Conservation (phyloP, 805 yeast genomes). For the Candida railenensis region DNA sequence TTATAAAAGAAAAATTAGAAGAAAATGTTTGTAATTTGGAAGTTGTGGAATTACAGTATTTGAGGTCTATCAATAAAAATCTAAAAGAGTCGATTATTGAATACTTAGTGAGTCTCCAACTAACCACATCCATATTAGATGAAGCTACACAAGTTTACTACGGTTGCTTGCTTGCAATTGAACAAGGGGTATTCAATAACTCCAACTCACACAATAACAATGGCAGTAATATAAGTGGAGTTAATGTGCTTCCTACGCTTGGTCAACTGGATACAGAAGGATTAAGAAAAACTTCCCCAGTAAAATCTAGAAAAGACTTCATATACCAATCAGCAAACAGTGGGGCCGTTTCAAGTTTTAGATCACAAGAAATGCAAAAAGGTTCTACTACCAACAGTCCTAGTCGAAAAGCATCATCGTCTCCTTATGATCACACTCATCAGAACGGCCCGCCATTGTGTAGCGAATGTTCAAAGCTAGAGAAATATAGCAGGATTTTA, state of each 20-base stretch:
- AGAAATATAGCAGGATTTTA: constrained; percentile 7
- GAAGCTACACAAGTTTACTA: constrained; percentile 19
- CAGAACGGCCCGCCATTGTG: constrained; percentile 1
- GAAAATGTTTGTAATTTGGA: constrained; percentile 50
- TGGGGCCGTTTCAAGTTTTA: not conserved
- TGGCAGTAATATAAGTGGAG: not conserved
- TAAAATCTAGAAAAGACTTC: not conserved
- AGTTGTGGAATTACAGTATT: constrained; percentile 51
- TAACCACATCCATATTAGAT: constrained; percentile 21
- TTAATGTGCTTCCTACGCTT: not conserved
- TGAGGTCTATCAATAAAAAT: constrained; percentile 44
- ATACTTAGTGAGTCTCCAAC: constrained; percentile 34
- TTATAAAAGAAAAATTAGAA: constrained; percentile 51
- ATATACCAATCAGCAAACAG: not conserved
- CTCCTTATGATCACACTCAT: not conserved
- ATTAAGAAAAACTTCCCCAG: not conserved
- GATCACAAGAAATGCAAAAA: not conserved
- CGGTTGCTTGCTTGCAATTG: constrained; percentile 1
- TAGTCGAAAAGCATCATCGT: not conserved
- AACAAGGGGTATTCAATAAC: not conserved
- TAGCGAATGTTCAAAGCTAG: constrained; percentile 7
- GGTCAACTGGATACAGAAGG: not conserved
- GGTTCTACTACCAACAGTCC: not conserved
- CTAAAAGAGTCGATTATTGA: constrained; percentile 47
- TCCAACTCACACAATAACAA: not conserved